Base-by-base conservation (phyloP, 768 basidiomycete species). In the Terana coerulea region DNA sequence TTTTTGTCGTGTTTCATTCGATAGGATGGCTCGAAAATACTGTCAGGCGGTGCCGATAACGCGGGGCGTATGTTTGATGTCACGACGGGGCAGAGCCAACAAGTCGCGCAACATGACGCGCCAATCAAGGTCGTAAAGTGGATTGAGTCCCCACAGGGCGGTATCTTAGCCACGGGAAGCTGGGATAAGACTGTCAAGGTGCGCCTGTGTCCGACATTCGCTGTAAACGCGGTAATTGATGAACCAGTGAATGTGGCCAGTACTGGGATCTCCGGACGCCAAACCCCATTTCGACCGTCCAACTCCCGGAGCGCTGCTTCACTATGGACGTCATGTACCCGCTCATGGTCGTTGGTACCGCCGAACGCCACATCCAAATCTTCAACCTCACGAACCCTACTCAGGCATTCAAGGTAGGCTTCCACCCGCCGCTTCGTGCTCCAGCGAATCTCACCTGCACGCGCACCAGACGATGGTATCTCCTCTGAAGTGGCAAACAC, bases 181-280 rank as follows among this genome's bases (percentile, higher is more conserved):
- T 99, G 97, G 97, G 95, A 99, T 68, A 95, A 95, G 71, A 95
- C 91, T 1, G 70, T 98, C 64, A 95, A 94, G 77, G 95, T 94
- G 58, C 49, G 71, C 62, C 35, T 46, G 21, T 24, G 19, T 5
- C n/a, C 28, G 7, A 8, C 22, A 17, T 48, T 37, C 8, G 19
- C 26, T 21, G 22, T 5, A 25, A 17, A 10, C 37, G 41, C 25
- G n/a, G 7, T 30, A 12, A 24, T n/a, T n/a, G n/a, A n/a, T n/a
- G 17, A 36, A 22, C 12, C 22, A 26, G 48, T 33, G 39, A 22
- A 26, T 19, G 52, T 3, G 11, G 17, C 51, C 14, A 97, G 92
- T 98, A 97, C 62, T 98, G 95, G 95, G 92, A 97, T 68, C 68
- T 94, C 54, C 81, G 91, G 28, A 75, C 81, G 1, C 69, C 85